These are phyloP conservation scores for Xylariaceae sp. DNA, from an alignment of 2,329 filamentous ascomycete genomes.

Conservation along the genomic window DNA sequence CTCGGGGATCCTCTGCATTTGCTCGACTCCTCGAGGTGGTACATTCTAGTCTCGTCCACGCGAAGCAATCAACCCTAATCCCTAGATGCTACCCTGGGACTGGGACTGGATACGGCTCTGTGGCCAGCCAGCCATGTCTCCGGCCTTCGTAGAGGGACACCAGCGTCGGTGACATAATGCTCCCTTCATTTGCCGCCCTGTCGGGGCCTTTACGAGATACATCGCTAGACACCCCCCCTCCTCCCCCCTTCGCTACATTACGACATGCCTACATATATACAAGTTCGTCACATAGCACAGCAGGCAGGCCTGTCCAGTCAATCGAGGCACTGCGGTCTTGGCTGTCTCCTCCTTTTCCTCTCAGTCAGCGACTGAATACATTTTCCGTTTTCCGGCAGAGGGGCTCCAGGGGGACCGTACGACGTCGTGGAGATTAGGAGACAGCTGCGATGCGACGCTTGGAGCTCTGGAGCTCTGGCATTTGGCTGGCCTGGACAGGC, in stretches of 20 bases:
- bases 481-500: conserved; percentile 24
- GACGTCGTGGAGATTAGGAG: conserved; percentile 20
- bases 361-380: conserved; percentile 7
- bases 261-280: conserved; percentile 1
- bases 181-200: conserved; percentile 12
- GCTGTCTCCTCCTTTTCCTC: conserved; percentile 4
- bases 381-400: conserved; percentile 8
- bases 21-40: not conserved
- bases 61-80: conserved; percentile 11
- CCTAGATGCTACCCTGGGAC: conserved; percentile 12
- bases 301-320: conserved; percentile 5
- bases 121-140: not conserved
- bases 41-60: conserved; percentile 6
- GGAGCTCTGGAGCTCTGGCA: conserved; percentile 23
- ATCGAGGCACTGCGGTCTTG: conserved; percentile 8
- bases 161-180: conserved; percentile 1
- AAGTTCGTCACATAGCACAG: conserved; percentile 14
- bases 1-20: conserved; percentile 4
- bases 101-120: not conserved
- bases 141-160: conserved; percentile 3
- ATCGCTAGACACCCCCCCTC: not conserved
- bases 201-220: conserved; percentile 8
- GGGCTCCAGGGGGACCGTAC: conserved; percentile 8
- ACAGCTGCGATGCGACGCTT: conserved; percentile 29
- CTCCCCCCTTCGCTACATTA: not conserved